These are phyloP conservation scores for Trametes meyenii DNA, from an alignment of 768 basidiomycete species.

Conservation along the genomic window DNA sequence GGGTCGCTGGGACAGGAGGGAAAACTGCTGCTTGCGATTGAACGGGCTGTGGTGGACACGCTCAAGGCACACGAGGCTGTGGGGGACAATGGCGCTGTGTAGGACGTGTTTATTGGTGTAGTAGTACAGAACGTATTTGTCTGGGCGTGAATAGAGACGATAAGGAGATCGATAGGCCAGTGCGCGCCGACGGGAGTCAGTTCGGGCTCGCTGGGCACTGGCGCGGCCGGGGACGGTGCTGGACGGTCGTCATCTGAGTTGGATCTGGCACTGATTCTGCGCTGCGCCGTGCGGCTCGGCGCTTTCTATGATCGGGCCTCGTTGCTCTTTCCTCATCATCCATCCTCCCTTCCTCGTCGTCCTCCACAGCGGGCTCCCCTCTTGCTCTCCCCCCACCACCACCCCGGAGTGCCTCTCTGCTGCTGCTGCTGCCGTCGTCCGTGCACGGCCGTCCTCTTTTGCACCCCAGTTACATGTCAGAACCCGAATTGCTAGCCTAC, in stretches of 20 bases:
- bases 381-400: conserved; percentile 16
- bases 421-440: conserved; percentile 2
- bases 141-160: not conserved
- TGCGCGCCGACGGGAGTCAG: not conserved
- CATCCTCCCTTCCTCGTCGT: conserved; percentile 25
- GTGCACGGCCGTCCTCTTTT: not conserved
- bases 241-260: conserved; percentile 13
- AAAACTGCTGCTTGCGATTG: conserved; percentile 54
- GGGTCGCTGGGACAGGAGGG: conserved; percentile 51
- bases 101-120: not conserved
- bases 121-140: not conserved
- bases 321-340: conserved; percentile 24
- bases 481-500: conserved; percentile 69
- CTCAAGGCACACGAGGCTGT: conserved; percentile 38
- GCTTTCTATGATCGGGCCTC: conserved; percentile 26
- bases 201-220: not conserved
- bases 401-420: conserved; percentile 11
- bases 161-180: conserved; percentile 14
- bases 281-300: conserved; percentile 27
- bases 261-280: conserved; percentile 20
- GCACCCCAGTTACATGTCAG: conserved; percentile 54
- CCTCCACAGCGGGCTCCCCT: conserved; percentile 21
- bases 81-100: not conserved
- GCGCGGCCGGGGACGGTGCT: not conserved
- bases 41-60: conserved; percentile 58